Evolutionary conservation across 2,329 filamentous ascomycete genomes (phyloP).

Genomic region (Fusarium veterinarium): DNA sequence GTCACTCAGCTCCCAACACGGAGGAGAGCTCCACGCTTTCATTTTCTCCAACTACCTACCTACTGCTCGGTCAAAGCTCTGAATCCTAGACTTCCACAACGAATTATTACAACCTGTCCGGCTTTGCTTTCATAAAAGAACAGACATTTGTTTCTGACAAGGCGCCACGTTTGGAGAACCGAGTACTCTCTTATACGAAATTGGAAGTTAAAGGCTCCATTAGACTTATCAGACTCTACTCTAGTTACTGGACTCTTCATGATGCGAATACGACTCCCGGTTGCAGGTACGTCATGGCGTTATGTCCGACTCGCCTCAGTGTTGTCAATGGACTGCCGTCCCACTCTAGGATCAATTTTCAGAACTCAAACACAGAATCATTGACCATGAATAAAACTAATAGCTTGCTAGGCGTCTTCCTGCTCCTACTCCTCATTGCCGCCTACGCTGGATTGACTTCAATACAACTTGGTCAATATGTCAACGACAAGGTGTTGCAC

Average conservation of each 20-base stretch:
- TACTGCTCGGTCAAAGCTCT: slow-evolving; percentile 22
- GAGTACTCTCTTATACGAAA: neutral
- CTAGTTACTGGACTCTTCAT: slow-evolving; percentile 9
- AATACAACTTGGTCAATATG: slow-evolving; percentile 64
- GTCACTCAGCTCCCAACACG: slow-evolving; percentile 1
- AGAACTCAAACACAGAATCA: neutral
- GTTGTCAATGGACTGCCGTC: neutral
- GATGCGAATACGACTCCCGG: slow-evolving; percentile 90
- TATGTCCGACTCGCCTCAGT: neutral
- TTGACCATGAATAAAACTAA: slow-evolving; percentile 8
- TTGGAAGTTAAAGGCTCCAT: neutral
- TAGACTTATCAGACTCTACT: neutral
- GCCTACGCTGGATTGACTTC: slow-evolving; percentile 84
- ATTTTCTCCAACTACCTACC: slow-evolving; percentile 1
- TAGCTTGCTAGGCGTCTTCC: slow-evolving; percentile 69
- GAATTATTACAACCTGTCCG: slow-evolving; percentile 8
- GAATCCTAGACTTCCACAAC: slow-evolving; percentile 26
- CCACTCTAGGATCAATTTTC: neutral
- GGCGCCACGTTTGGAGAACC: neutral
- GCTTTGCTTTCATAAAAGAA: neutral
- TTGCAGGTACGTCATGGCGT: slow-evolving; percentile 74
- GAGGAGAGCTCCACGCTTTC: slow-evolving; percentile 15
- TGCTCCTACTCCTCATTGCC: slow-evolving; percentile 77
- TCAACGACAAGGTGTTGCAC: slow-evolving; percentile 94
- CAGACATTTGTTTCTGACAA: neutral